Evolutionary conservation across 805 yeast species (phyloP), one percentile per base, ranked within the genome.

Genomic region (Hanseniaspora meyeri): DNA sequence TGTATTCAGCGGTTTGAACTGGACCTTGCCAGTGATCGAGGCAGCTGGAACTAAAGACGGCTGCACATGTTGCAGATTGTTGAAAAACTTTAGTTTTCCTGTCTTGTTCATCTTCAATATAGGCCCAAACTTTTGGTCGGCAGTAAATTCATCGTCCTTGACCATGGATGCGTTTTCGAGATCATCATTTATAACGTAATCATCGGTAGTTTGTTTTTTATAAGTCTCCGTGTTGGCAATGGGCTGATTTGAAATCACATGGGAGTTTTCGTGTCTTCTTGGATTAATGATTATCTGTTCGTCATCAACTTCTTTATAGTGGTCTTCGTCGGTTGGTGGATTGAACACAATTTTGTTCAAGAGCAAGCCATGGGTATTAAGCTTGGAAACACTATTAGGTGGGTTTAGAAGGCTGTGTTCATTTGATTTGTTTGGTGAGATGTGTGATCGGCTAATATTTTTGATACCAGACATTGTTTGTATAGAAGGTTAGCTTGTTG

Each of bases 71-170:
- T 55, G 58, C 24, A 55, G n/a, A 11, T 49, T 49, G 16, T 50
- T 55, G 37, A 49, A 55, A 20, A 55, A 55, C 6, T 17, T 49
- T 8, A 55, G 37, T 31, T 43, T 55, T 14, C 58, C 58, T 29
- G 53, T 43, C 17, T 49, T 55, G 36, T 55, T 52, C 46, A 45
- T 49, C 43, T 49, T 55, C 14, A 55, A 16, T 1, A 55, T 43
- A 8, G 52, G 58, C 2, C 52, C 52, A 42, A 48, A 47, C 34
- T 48, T 47, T 36, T 54, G 57, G 37, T 47, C 51, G 19, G 51
- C 42, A 14, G 57, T 54, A 32, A 54, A 54, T 39, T 54, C 57
- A 32, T 54, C 57, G 32, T 43, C 55, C n/a, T 51, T 51, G 3
- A 51, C 55, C 11, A 51, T 19, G 7, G 55, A 51, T 12, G 29